Conservation (phyloP, 129 eudicot species). For the Lactuca saligna region DNA sequence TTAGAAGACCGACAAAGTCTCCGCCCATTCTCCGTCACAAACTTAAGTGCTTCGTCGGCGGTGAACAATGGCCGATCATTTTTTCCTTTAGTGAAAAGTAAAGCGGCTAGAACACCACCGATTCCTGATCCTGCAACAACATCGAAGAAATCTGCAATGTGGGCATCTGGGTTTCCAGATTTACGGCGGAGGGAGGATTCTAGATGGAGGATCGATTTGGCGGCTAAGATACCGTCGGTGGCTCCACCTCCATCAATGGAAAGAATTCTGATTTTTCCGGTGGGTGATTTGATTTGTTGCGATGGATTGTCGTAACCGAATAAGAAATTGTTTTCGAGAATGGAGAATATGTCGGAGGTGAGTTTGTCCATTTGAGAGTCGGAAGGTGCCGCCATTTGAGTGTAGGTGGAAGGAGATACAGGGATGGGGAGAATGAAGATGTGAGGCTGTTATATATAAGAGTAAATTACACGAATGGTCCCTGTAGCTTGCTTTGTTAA, state of each 20-base stretch:
- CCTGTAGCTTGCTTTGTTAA: too few relatives aligned
- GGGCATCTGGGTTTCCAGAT: constrained; percentile 56
- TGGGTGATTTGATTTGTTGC: constrained; percentile 19
- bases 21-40: constrained; percentile 34
- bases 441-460: constrained; percentile 23
- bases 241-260: constrained; percentile 72
- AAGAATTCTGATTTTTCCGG: constrained; percentile 60
- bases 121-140: constrained; percentile 74
- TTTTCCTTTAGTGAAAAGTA: constrained; percentile 50
- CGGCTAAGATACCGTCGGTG: constrained; percentile 62
- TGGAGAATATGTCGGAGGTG: constrained; percentile 66
- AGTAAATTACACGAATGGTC: too few relatives aligned
- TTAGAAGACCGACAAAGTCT: constrained; percentile 24
- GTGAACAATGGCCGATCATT: constrained; percentile 60
- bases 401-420: constrained; percentile 4
- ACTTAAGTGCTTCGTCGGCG: constrained; percentile 51
- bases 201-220: constrained; percentile 45
- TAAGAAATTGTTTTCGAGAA: constrained; percentile 74
- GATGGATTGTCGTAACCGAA: constrained; percentile 44
- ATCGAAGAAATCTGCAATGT: constrained; percentile 71
- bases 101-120: constrained; percentile 63
- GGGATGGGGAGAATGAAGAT: constrained; percentile 12
- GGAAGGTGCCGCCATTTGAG: constrained; percentile 28
- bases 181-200: constrained; percentile 47
- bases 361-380: constrained; percentile 43